Evolutionary conservation across 2,329 filamentous ascomycete species (phyloP), one percentile per base, ranked within the genome.

Genomic region (Knoxdaviesia capensis): DNA sequence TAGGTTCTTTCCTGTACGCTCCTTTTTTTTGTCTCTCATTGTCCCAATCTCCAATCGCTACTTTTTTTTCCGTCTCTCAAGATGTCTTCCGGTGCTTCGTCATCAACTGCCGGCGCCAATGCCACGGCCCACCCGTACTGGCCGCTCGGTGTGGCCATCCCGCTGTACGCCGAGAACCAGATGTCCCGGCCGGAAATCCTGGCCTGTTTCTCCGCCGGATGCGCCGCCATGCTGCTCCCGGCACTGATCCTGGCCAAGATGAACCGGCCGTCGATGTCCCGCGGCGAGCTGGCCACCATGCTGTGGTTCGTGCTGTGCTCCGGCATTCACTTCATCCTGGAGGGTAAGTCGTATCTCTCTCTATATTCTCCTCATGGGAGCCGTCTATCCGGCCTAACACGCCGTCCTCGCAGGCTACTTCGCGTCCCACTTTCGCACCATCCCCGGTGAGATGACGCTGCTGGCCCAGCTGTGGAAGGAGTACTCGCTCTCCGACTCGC

Each of bases 291-390:
- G 38, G 49, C 68, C 8, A 70, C 69, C 5, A 70, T 79, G 28
- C 58, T 84, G 58, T 88, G 83, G 83, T 87, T 87, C 56, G 68
- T 78, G 28, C 64, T 88, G 9, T 82, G 79, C 67, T 70, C 61
- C 55, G 69, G 49, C 46, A 64, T 63, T 45, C 61, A 64, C 46
- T 41, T 61, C 28, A 56, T 62, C 48, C 59, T 66, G 35, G 63
- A 67, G 50, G 60, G 57, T 58, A 47, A 32, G 43, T 28, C 30
- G 34, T 43, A 31, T 33, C 34, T 30, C 7, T 39, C 10, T 28
- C 6, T 34, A n/a, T 39, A 31, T 32, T 34, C 30, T 5, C 1
- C 7, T 10, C 8, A 30, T 6, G 7, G n/a, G n/a, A n/a, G n/a
- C 30, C 28, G 36, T 30, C n/a, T 36, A 30, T 39, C 29, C 32